phyloP scores from a whole-genome alignment of 192 early-diverging fungal genomes.

The Coemansia sp. region DNA sequence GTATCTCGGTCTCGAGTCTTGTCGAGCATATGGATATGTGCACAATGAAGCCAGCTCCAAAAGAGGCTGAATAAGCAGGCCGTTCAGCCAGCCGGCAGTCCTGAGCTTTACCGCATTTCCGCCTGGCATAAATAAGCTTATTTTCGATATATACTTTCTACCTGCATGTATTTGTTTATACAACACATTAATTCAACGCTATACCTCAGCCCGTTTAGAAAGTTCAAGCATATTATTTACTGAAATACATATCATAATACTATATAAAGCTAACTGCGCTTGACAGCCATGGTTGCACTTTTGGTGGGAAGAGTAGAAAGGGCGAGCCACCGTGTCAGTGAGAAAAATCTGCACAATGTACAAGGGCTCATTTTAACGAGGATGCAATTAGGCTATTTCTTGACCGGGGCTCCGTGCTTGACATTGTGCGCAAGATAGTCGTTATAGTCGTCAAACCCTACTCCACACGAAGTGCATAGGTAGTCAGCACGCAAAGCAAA shows the following conservation, averaged over 20 bases:
- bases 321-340: background rate
- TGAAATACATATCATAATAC: conserved; percentile 5
- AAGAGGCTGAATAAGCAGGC: background rate
- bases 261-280: background rate
- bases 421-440: conserved; percentile 25
- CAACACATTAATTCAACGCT: background rate
- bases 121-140: background rate
- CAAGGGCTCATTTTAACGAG: background rate
- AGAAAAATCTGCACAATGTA: conserved; percentile 1
- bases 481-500: background rate
- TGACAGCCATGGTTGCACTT: background rate
- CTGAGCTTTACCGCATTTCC: background rate
- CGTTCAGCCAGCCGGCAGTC: background rate
- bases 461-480: conserved; percentile 13
- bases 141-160: background rate
- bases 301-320: background rate
- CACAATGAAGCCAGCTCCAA: conserved; percentile 6
- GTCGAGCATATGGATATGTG: conserved; percentile 41
- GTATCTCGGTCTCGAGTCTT: conserved; percentile 15
- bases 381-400: background rate
- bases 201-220: background rate
- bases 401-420: conserved; percentile 3
- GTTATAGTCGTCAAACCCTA: conserved; percentile 21
- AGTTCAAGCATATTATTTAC: conserved; percentile 5
- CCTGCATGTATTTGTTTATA: background rate